Evolutionary conservation across 148 eudicot genomes (phyloP).

Genomic region (Rheum nobile): DNA sequence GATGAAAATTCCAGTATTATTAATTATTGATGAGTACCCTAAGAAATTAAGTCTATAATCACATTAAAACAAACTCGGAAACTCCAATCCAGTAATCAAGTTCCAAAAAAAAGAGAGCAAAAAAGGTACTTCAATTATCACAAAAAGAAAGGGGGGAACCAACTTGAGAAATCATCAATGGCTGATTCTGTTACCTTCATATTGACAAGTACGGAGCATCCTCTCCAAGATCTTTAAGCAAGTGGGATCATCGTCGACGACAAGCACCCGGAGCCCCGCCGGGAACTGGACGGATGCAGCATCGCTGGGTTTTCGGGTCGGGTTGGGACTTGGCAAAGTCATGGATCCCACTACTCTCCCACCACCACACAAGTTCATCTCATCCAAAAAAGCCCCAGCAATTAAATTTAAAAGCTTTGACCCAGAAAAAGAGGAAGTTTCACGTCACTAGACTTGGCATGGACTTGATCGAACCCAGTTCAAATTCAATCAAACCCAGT

Average conservation of each 20-base stretch:
- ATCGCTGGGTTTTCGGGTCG: slow-evolving; percentile 39
- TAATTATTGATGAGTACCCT: too few relatives aligned
- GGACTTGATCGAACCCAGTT: neutral
- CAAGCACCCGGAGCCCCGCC: slow-evolving; percentile 80
- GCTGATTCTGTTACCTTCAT: slow-evolving; percentile 49
- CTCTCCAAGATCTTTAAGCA: slow-evolving; percentile 85
- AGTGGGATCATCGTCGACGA: slow-evolving; percentile 95
- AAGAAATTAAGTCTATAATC: neutral
- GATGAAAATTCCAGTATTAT: neutral
- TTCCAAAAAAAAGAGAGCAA: neutral
- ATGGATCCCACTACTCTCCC: slow-evolving; percentile 39
- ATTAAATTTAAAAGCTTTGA: neutral
- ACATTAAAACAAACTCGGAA: neutral
- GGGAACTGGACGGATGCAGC: slow-evolving; percentile 49
- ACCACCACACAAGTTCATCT: slow-evolving; percentile 52
- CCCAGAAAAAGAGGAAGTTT: neutral
- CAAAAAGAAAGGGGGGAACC: neutral
- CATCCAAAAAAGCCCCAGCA: slow-evolving; percentile 8
- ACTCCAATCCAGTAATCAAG: neutral
- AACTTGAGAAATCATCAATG: neutral
- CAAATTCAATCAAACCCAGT: neutral
- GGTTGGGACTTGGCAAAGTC: slow-evolving; percentile 33
- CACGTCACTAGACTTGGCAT: neutral
- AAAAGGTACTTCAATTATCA: neutral
- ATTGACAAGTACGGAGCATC: slow-evolving; percentile 81